Conservation (phyloP, 2,329 filamentous ascomycete species). For the Pestalotiopsis sp. region DNA sequence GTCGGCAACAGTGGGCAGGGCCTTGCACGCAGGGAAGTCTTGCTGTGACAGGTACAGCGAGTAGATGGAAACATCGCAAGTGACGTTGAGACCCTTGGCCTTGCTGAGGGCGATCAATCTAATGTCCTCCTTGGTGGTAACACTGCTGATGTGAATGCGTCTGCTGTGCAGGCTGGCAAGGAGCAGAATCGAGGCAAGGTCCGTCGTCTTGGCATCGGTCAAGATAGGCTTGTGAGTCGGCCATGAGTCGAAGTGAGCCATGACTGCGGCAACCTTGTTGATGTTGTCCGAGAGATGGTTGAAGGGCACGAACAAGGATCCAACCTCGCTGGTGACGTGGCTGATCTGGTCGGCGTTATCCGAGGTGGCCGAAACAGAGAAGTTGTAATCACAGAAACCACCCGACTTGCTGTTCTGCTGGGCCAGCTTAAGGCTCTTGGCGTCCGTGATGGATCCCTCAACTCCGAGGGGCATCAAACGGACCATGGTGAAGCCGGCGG, state of each 20-base stretch:
- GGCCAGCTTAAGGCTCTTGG: constrained; percentile 70
- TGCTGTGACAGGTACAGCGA: constrained; percentile 74
- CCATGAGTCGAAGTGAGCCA: constrained; percentile 79
- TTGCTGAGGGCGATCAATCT: constrained; percentile 77
- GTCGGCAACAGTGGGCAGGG: constrained; percentile 68
- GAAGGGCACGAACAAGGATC: constrained; percentile 82
- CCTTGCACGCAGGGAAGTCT: constrained; percentile 69
- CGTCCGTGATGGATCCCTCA: constrained; percentile 73
- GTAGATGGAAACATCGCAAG: constrained; percentile 82
- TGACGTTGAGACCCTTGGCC: constrained; percentile 79
- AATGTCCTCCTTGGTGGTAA: constrained; percentile 82
- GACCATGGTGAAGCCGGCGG: constrained; percentile 79
- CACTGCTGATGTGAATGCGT: constrained; percentile 78
- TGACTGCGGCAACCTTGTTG: constrained; percentile 80
- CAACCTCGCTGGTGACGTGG: constrained; percentile 72
- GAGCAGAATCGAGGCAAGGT: constrained; percentile 78
- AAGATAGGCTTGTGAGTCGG: constrained; percentile 78
- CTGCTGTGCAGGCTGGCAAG: constrained; percentile 78
- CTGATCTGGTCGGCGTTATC: constrained; percentile 76
- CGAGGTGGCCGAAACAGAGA: constrained; percentile 75
- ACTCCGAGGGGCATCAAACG: constrained; percentile 77
- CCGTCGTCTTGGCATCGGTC: constrained; percentile 79
- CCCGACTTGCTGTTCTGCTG: constrained; percentile 71
- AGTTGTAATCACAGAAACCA: constrained; percentile 78
- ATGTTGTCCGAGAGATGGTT: constrained; percentile 82